These are phyloP conservation scores for Cladosporium colombiae DNA, from an alignment of 2,329 filamentous ascomycete genomes.

Conservation along the genomic window DNA sequence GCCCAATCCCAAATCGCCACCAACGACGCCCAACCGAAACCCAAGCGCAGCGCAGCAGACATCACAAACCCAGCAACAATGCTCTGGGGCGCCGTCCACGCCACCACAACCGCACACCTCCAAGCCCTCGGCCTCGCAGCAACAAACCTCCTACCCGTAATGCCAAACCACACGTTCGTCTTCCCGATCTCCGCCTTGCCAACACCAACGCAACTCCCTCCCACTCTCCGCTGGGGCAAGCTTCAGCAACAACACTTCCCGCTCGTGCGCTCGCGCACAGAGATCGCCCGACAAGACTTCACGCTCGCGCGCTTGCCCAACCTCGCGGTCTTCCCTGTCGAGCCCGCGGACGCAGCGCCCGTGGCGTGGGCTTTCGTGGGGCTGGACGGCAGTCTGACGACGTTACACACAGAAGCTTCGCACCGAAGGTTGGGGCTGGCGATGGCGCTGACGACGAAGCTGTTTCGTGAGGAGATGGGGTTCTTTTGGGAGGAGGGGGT, in stretches of 20 bases:
- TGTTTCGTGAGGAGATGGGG: slow-evolving; percentile 56
- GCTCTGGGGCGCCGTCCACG: slow-evolving; percentile 37
- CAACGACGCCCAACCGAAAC: slow-evolving; percentile 2
- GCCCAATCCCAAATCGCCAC: slow-evolving; percentile 9
- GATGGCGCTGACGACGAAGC: slow-evolving; percentile 59
- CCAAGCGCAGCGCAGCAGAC: slow-evolving; percentile 7
- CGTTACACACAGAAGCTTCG: slow-evolving; percentile 60
- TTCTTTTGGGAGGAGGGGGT: slow-evolving; percentile 36
- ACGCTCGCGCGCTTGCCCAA: slow-evolving; percentile 45
- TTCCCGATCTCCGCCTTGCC: slow-evolving; percentile 27
- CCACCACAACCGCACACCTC: slow-evolving; percentile 28
- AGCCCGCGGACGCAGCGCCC: slow-evolving; percentile 50
- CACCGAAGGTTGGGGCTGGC: slow-evolving; percentile 65
- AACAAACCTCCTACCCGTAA: slow-evolving; percentile 15
- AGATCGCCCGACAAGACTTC: slow-evolving; percentile 52
- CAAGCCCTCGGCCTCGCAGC: slow-evolving; percentile 27
- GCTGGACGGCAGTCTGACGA: slow-evolving; percentile 62
- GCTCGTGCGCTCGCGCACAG: slow-evolving; percentile 56
- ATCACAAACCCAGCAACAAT: slow-evolving; percentile 28
- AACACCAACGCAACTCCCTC: slow-evolving; percentile 37
- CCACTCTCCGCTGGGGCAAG: slow-evolving; percentile 58
- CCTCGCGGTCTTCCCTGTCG: slow-evolving; percentile 41
- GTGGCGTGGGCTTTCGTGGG: slow-evolving; percentile 68
- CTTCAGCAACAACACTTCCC: slow-evolving; percentile 56
- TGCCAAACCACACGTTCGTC: slow-evolving; percentile 32